Percentiles rank a stretch among this genome's conserved stretches.
These are phyloP conservation scores for Lasiodiplodia hormozganensis DNA, from an alignment of 2,329 filamentous ascomycete genomes.

Conservation along the genomic window DNA sequence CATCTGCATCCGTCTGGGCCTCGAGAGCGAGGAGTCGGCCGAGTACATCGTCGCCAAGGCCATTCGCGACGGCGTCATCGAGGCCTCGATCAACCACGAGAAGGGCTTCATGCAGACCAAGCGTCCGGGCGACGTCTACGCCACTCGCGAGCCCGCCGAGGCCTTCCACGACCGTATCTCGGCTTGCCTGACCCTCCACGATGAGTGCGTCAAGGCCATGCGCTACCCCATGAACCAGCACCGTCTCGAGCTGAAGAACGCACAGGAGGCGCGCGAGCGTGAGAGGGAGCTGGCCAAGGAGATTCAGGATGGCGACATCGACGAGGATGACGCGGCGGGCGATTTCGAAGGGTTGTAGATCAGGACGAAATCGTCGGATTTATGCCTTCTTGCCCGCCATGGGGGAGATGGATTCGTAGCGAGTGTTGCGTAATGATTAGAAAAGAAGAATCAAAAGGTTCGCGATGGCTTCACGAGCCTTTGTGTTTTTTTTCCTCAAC, in stretches of 20 bases:
- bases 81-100: conserved; percentile 88
- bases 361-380: background rate
- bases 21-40: conserved; percentile 95
- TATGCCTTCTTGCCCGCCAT: too few relatives aligned
- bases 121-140: conserved; percentile 92
- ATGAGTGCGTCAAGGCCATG: conserved; percentile 99
- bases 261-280: conserved; percentile 94
- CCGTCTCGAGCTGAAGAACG: conserved; percentile 94
- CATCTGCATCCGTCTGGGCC: conserved; percentile 92
- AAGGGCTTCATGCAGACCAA: conserved; percentile 96
- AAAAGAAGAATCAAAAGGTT: background rate
- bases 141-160: conserved; percentile 92
- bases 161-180: conserved; percentile 97
- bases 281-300: conserved; percentile 98
- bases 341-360: conserved; percentile 94
- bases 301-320: conserved; percentile 96
- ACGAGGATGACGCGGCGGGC: conserved; percentile 93
- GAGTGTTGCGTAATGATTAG: conserved; percentile 1
- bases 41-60: conserved; percentile 99
- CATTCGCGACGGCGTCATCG: conserved; percentile 92
- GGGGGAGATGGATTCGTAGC: background rate
- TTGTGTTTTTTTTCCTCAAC: background rate
- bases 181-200: conserved; percentile 88
- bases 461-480: background rate
- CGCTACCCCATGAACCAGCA: conserved; percentile 99